Evolutionary conservation across 345 rosid genomes (phyloP).

Genomic region (rapeseed (Brassica napus)): DNA sequence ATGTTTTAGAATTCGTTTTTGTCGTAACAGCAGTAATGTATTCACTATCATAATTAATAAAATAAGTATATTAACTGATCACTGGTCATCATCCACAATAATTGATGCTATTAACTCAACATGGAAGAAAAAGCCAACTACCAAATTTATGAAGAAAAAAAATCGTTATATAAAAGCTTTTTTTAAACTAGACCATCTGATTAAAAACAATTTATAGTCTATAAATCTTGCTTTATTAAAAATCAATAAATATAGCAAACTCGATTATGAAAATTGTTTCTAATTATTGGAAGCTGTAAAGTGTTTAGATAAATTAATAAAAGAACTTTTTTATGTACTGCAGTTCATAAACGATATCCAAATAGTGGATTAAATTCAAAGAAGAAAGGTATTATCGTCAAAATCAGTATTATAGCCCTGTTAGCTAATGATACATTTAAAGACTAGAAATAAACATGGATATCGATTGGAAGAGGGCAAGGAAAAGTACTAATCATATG

Average conservation of each 20-base stretch:
- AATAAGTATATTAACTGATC: conserved; percentile 6
- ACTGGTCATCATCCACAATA: conserved; percentile 4
- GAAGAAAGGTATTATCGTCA: neutral
- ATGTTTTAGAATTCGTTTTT: neutral
- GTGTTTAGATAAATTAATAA: neutral
- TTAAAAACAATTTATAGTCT: neutral
- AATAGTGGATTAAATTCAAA: neutral
- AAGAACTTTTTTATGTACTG: neutral
- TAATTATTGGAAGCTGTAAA: neutral
- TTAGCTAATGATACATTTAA: neutral
- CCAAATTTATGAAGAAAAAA: neutral
- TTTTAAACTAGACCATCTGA: neutral
- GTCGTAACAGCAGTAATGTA: conserved; percentile 4
- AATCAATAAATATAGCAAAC: neutral
- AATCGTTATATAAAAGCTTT: neutral
- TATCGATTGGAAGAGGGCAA: conserved; percentile 4
- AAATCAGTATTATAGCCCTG: neutral
- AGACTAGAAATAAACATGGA: neutral
- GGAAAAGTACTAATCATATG: conserved; percentile 1
- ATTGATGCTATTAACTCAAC: neutral
- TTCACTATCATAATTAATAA: conserved; percentile 8
- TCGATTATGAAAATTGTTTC: neutral
- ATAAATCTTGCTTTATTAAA: neutral
- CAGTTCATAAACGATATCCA: neutral
- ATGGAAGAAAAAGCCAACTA: conserved; percentile 27